Conservation (phyloP, 2,329 filamentous ascomycete species). For the Ascochyta viciae-villosae region DNA sequence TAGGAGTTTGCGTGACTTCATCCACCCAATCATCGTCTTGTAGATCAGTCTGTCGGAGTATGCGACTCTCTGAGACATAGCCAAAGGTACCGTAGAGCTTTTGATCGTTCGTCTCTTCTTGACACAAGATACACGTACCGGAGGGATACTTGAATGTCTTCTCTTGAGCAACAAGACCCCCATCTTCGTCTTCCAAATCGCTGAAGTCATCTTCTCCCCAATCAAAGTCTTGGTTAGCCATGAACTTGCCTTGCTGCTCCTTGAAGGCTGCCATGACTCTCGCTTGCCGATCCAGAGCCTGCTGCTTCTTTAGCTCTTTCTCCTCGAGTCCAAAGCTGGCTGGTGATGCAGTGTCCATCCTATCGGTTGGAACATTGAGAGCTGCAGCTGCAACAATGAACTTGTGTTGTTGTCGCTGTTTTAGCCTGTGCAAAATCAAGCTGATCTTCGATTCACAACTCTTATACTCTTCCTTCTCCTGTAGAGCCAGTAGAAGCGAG, state of each 20-base stretch:
- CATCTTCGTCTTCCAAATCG: slow-evolving; percentile 71
- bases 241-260: slow-evolving; percentile 93
- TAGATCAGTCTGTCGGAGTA: slow-evolving; percentile 85
- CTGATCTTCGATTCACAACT: slow-evolving; percentile 84
- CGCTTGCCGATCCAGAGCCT: slow-evolving; percentile 86
- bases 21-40: slow-evolving; percentile 82
- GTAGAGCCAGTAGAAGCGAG: slow-evolving; percentile 60
- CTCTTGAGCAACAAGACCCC: slow-evolving; percentile 66
- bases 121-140: slow-evolving; percentile 93
- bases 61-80: slow-evolving; percentile 82
- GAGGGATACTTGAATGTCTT: slow-evolving; percentile 89
- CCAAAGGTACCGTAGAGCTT: slow-evolving; percentile 93
- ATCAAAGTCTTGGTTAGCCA: slow-evolving; percentile 87
- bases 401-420: slow-evolving; percentile 76
- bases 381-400: slow-evolving; percentile 72
- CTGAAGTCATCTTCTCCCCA: slow-evolving; percentile 86
- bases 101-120: slow-evolving; percentile 92
- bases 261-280: slow-evolving; percentile 98
- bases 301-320: slow-evolving; percentile 86
- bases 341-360: slow-evolving; percentile 83
- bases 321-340: slow-evolving; percentile 68
- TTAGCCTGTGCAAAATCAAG: slow-evolving; percentile 82
- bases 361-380: slow-evolving; percentile 71
- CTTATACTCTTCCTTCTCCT: slow-evolving; percentile 76
- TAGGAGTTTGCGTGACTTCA: slow-evolving; percentile 80